Evolutionary conservation across 2,329 filamentous ascomycete genomes (phyloP).

Genomic region (Claviceps citrina): DNA sequence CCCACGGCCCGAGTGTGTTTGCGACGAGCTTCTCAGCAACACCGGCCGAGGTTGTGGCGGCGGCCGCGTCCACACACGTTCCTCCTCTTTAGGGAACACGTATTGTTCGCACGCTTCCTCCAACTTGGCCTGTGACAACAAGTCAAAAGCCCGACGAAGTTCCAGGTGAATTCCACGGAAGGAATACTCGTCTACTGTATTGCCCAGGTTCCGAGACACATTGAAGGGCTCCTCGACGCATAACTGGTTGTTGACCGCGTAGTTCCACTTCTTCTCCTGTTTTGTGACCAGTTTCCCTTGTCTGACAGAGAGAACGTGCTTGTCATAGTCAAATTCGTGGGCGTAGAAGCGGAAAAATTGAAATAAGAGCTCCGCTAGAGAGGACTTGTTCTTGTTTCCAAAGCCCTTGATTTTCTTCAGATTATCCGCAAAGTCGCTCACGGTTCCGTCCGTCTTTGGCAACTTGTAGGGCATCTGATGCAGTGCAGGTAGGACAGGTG

Average conservation of each 20-base stretch:
- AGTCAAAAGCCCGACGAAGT: slow-evolving; percentile 72
- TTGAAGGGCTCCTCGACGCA: slow-evolving; percentile 98
- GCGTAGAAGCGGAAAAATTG: slow-evolving; percentile 92
- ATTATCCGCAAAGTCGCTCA: slow-evolving; percentile 77
- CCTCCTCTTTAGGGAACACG: slow-evolving; percentile 73
- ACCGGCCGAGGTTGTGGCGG: slow-evolving; percentile 37
- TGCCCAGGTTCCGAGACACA: slow-evolving; percentile 72
- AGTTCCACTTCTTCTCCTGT: slow-evolving; percentile 76
- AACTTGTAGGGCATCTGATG: slow-evolving; percentile 46
- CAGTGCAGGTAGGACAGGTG: slow-evolving; percentile 70
- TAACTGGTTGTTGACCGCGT: slow-evolving; percentile 63
- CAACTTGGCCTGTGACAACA: slow-evolving; percentile 64
- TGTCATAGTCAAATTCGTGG: slow-evolving; percentile 82
- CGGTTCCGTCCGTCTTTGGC: slow-evolving; percentile 45
- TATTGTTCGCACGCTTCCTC: slow-evolving; percentile 77
- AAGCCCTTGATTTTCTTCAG: slow-evolving; percentile 57
- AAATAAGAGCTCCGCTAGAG: slow-evolving; percentile 74
- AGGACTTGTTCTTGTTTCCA: slow-evolving; percentile 66
- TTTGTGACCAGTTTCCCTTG: slow-evolving; percentile 66
- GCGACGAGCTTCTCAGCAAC: slow-evolving; percentile 45
- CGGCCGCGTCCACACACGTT: slow-evolving; percentile 44
- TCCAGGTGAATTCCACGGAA: slow-evolving; percentile 85
- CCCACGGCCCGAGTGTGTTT: slow-evolving; percentile 35
- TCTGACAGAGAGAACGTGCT: slow-evolving; percentile 69
- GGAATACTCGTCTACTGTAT: slow-evolving; percentile 89